Conservation (phyloP, 2,329 filamentous ascomycete genomes). For the Fusarium illudens region DNA sequence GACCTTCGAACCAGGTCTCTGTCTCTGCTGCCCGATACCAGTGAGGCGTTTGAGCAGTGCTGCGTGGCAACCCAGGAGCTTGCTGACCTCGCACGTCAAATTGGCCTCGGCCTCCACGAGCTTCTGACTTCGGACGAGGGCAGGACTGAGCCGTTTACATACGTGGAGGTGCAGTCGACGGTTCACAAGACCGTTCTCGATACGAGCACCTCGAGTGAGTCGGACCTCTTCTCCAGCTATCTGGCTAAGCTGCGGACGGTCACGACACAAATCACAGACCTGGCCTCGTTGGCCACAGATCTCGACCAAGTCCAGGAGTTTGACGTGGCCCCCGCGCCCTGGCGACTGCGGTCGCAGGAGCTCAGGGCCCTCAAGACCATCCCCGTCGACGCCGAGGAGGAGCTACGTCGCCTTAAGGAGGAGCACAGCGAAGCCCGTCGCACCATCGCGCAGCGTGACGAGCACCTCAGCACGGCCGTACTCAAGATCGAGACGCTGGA, state of each 20-base stretch:
- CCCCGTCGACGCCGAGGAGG: slow-evolving; percentile 84
- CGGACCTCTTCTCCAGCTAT: slow-evolving; percentile 76
- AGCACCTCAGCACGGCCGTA: slow-evolving; percentile 84
- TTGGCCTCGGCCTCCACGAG: slow-evolving; percentile 71
- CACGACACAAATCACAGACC: slow-evolving; percentile 71
- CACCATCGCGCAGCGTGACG: slow-evolving; percentile 76
- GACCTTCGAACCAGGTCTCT: slow-evolving; percentile 81
- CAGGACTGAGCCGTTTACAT: slow-evolving; percentile 71
- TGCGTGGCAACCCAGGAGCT: slow-evolving; percentile 72
- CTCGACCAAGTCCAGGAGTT: slow-evolving; percentile 81
- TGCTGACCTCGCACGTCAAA: slow-evolving; percentile 69
- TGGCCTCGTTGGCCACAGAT: slow-evolving; percentile 75
- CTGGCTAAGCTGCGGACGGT: slow-evolving; percentile 71
- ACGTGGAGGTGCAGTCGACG: slow-evolving; percentile 71
- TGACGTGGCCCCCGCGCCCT: slow-evolving; percentile 78
- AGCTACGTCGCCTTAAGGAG: slow-evolving; percentile 81
- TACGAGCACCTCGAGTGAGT: slow-evolving; percentile 65
- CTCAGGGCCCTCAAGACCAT: slow-evolving; percentile 83
- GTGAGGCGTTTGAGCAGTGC: slow-evolving; percentile 74
- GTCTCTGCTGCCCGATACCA: slow-evolving; percentile 73
- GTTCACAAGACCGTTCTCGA: slow-evolving; percentile 63
- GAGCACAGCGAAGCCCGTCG: slow-evolving; percentile 81
- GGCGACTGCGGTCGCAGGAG: slow-evolving; percentile 82
- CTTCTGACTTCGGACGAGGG: slow-evolving; percentile 75
- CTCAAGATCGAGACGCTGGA: slow-evolving; percentile 94